phyloP scores from a whole-genome alignment of 768 basidiomycete species.

The Termitomyces sp. region DNA sequence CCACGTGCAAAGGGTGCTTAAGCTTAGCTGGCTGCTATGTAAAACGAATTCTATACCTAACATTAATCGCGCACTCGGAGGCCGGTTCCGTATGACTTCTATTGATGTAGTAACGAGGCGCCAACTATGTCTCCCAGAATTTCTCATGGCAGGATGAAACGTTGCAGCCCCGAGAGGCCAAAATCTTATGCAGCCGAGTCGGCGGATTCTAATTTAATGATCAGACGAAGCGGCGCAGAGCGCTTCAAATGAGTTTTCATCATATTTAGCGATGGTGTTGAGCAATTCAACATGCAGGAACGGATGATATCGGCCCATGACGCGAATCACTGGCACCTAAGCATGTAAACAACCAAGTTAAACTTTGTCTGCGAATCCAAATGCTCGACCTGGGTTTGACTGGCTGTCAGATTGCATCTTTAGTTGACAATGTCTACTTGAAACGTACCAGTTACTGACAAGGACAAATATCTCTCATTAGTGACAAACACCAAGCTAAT shows the following conservation, averaged over 20 bases:
- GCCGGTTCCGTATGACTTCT: neutral
- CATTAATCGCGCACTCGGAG: neutral
- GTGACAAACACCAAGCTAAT: neutral
- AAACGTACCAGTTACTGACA: neutral
- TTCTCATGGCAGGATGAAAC: neutral
- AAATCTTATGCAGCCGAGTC: neutral
- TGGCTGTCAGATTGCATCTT: neutral
- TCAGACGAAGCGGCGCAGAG: neutral
- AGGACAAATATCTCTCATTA: neutral
- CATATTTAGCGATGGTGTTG: neutral
- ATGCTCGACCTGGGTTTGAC: neutral
- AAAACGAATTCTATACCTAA: neutral
- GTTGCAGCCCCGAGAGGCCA: neutral
- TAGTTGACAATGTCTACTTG: neutral
- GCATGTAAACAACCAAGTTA: neutral
- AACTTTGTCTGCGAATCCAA: neutral
- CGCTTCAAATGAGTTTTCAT: neutral
- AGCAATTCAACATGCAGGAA: neutral
- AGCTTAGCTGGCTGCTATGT: neutral
- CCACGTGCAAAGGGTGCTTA: neutral
- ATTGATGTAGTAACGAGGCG: neutral
- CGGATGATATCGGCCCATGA: neutral
- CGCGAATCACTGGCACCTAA: neutral
- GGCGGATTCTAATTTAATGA: neutral
- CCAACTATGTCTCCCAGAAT: neutral